Base-by-base conservation (phyloP, 2,329 filamentous ascomycete genomes). In the Clonostachys chloroleuca region DNA sequence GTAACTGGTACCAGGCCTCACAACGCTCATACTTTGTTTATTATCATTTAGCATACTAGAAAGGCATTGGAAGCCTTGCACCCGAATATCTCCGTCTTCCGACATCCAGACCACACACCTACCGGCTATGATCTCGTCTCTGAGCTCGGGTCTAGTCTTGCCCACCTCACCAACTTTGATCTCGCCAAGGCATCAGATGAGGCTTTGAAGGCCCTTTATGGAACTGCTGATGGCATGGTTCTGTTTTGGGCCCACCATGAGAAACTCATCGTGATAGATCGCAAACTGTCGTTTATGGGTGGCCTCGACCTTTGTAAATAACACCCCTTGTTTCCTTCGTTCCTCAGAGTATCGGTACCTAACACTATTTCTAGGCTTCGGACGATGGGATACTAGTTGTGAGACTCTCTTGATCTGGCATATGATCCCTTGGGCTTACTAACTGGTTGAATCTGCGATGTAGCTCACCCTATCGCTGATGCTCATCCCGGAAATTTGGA, bases 211-310 rank as follows among this genome's bases (percentile, higher is more conserved):
- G 81, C 84, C 1, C 67, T 96, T 1, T 96, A 95, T 59, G 92
- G 92, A 46, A 85, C 88, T 44, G 82, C 82, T 34, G 87, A 91
- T 34, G 90, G 87, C 54, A 81, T 91, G 2, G 86, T 95, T 12
- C 70, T 96, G 2, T 96, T 89, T 67, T 96, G 91, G 91, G 89
- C 90, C 4, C 91, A 96, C 57, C 91, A 96, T 56, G 91, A 96
- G 68, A 96, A 96, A 67, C 78, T 96, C 1, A 89, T 89, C 55
- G 62, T 96, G 3, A 70, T 96, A 14, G 91, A 96, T 62, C 81
- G 85, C n/a, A 74, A 75, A 10, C 73, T 85, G 47, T 90, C 86
- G 3, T 96, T 96, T 61, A 96, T 96, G 91, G 91, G 90, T 43
- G 92, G 91, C 17, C 72, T 96, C 2, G 91, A 96, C 66, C 74